Base-by-base conservation (phyloP, 2,329 filamentous ascomycete genomes). In the Elsinoe ampelina region DNA sequence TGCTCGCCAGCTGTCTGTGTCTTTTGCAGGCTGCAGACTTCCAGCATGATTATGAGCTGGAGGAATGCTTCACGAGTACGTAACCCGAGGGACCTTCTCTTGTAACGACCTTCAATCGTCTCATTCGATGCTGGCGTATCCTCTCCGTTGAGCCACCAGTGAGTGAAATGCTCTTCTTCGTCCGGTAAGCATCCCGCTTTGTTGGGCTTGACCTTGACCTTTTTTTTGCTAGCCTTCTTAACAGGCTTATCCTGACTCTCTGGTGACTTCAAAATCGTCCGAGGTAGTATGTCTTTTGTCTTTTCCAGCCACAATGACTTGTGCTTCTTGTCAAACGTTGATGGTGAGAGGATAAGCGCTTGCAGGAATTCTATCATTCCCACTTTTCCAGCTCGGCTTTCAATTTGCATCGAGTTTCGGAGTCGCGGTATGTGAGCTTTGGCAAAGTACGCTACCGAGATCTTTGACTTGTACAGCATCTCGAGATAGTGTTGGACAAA, bases 381-480 rank as follows among this genome's bases (percentile, higher is more conserved):
- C 83, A 76, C 17, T 84, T 71, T 19, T 77, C 80, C 5, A 78
- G 73, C 66, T 85, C 81, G 54, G 80, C 79, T 59, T 83, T 79
- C 12, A 12, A 35, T 82, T 71, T 58, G 84, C 81, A 61, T 89
- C 89, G 83, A 80, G 47, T 84, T 85, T 58, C 87, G 80, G 45
- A 86, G 84, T 63, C 87, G 80, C 43, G 87, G 88, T 17, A 93
- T 73, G 1, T 88, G 86, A 0, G 87, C 88, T 72, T 93, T 93
- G 17, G 85, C 85, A 70, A 92, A 91, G 69, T 91, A 93, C 58
- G 87, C 87, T 57, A 92, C 73, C 2, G 87, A 89, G 34, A 86
- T 87, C 78, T 87, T 71, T 7, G 68, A 72, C 10, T 73, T 63
- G 66, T 80, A 77, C 60, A 78, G 63, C 32, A 73, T 69, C 12